Evolutionary conservation across 306 rosid species (phyloP), one percentile per base, ranked within the genome.

Genomic region (Adenanthera pavonina): DNA sequence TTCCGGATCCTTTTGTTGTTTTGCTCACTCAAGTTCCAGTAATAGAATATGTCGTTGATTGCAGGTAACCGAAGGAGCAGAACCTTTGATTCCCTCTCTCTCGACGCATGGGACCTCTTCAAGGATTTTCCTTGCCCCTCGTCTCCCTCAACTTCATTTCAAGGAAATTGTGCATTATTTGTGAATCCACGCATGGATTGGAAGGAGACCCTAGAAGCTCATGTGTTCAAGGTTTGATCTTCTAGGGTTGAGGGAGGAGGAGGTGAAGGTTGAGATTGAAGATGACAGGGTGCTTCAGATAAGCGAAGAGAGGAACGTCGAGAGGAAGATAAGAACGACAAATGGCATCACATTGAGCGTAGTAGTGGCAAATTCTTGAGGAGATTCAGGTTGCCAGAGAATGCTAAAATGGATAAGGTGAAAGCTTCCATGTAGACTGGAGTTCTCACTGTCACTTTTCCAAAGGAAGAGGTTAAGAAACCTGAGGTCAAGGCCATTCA

Each of bases 201-300:
- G 88, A 87, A 78, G 54, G 90, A 87, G 19, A 87, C 88, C 0
- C 84, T 86, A 8, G 88, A 84, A 25, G 90, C 88, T 4, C 88
- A 81, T 2, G 90, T 87, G 75, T 81, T 84, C 71, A 75, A 75
- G 71, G 90, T 84, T 12, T n/a, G 86, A 87, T 71, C 38, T 87
- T 7, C 90, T 86, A 0, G 88, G 88, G 0, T 38, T 87, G n/a
- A 84, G 61, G 59, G 84, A 81, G 36, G 89, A 87, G n/a, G 87
- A 87, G 57, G 87, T 84, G 43, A 87, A 87, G 57, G 84, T 84
- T 0, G 74, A 84, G 54, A 44, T 87, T 0, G 84, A 87, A 81
- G 84, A 84, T n/a, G 84, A 87, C 2, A 75, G 57, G 3, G 88
- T 87, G 7, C 88, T 87, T 38, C 88, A 84, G 56, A 87, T 87